Evolutionary conservation across 2,329 filamentous ascomycete genomes (phyloP).

Genomic region (Botrytis tulipae): DNA sequence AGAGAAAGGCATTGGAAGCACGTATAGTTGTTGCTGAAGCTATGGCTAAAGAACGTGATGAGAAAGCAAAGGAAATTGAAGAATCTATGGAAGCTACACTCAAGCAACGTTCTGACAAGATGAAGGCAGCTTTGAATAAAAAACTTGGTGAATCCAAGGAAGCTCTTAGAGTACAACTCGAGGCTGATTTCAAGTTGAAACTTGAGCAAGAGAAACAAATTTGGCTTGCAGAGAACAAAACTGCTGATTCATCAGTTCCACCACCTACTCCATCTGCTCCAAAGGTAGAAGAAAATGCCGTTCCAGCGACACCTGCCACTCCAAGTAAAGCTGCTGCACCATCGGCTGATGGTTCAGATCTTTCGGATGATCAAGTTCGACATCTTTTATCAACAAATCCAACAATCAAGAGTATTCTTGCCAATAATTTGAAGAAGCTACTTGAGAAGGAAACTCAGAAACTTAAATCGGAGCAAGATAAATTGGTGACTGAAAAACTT

Average conservation of each 20-base stretch:
- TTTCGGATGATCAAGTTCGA: slow-evolving; percentile 52
- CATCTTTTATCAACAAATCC: slow-evolving; percentile 56
- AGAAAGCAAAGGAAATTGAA: slow-evolving; percentile 57
- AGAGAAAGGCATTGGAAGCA: slow-evolving; percentile 60
- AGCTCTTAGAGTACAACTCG: slow-evolving; percentile 53
- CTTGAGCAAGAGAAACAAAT: slow-evolving; percentile 64
- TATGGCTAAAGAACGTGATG: slow-evolving; percentile 62
- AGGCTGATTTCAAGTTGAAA: slow-evolving; percentile 47
- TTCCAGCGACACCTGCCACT: slow-evolving; percentile 25
- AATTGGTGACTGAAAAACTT: slow-evolving; percentile 49
- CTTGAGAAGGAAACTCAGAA: slow-evolving; percentile 58
- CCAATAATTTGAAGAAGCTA: slow-evolving; percentile 65
- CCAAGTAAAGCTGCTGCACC: slow-evolving; percentile 26
- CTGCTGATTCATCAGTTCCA: slow-evolving; percentile 32
- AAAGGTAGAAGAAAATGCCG: slow-evolving; percentile 36
- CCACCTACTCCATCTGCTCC: slow-evolving; percentile 41
- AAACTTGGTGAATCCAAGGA: slow-evolving; percentile 59
- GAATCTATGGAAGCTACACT: slow-evolving; percentile 58
- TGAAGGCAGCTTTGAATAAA: slow-evolving; percentile 66
- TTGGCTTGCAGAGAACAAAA: slow-evolving; percentile 54
- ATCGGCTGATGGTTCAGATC: slow-evolving; percentile 18
- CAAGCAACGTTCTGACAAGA: slow-evolving; percentile 64
- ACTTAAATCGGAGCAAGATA: slow-evolving; percentile 50
- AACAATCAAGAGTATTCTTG: slow-evolving; percentile 45
- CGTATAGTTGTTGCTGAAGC: slow-evolving; percentile 60